A percentile compares a stretch with the other conserved stretches of the same genome.
phyloP scores from a whole-genome alignment of 331 rosid genomes.

The Malus hybrid region DNA sequence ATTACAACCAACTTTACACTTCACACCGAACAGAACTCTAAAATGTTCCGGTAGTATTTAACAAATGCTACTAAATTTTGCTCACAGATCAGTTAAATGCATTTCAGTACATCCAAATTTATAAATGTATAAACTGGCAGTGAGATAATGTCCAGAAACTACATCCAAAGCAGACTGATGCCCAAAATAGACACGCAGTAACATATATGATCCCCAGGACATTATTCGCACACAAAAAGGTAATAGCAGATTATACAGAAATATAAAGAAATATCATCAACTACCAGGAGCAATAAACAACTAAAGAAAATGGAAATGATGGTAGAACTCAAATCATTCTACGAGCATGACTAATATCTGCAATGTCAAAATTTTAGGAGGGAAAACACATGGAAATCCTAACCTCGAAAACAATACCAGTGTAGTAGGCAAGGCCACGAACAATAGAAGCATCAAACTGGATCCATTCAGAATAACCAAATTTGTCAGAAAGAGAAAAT shows the following conservation, averaged over 20 bases:
- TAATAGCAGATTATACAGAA: not conserved
- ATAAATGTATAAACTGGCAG: not conserved
- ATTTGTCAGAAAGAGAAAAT: constrained; percentile 80
- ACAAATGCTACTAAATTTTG: not conserved
- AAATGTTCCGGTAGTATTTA: not conserved
- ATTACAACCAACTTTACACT: not conserved
- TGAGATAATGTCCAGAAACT: not conserved
- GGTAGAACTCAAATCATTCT: not conserved
- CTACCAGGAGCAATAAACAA: not conserved
- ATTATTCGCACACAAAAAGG: not conserved
- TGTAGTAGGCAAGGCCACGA: constrained; percentile 96
- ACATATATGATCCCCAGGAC: not conserved
- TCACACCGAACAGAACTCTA: not conserved
- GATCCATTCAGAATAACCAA: constrained; percentile 90
- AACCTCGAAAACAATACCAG: constrained; percentile 97
- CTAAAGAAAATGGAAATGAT: not conserved
- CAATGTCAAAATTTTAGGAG: not conserved
- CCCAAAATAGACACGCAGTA: not conserved
- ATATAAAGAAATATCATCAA: not conserved
- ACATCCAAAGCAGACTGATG: not conserved
- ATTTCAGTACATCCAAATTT: not conserved
- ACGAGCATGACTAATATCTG: not conserved
- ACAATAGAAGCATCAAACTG: constrained; percentile 93
- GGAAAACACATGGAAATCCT: constrained; percentile 21
- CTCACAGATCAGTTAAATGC: not conserved